Conservation (phyloP, 2,329 filamentous ascomycete species). For the Epichloe sibirici region DNA sequence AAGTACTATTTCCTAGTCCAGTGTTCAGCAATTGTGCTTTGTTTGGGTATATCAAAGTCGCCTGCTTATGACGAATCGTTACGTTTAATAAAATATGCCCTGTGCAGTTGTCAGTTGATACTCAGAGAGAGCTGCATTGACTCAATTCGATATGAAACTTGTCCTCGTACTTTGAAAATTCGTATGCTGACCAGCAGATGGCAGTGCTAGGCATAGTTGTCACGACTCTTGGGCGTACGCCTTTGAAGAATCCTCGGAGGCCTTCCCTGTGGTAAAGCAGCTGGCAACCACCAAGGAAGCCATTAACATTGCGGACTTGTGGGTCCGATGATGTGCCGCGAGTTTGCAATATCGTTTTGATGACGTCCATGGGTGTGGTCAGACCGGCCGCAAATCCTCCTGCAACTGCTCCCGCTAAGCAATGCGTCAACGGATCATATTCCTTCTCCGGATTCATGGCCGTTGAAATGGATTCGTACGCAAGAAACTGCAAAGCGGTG, state of each 20-base stretch:
- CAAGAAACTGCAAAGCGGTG: conserved; percentile 91
- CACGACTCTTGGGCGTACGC: conserved; percentile 78
- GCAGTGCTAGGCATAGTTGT: conserved; percentile 98
- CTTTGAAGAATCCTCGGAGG: conserved; percentile 80
- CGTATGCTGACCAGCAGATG: conserved; percentile 89
- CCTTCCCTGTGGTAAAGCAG: conserved; percentile 80
- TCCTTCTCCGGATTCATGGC: conserved; percentile 73
- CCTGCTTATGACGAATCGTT: conserved; percentile 30
- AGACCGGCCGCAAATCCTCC: conserved; percentile 88
- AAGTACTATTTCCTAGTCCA: not conserved
- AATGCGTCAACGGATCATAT: conserved; percentile 92
- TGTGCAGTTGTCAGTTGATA: conserved; percentile 13
- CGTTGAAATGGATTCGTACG: conserved; percentile 94
- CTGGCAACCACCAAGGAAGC: conserved; percentile 64
- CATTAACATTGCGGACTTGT: conserved; percentile 75
- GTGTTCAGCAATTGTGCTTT: not conserved
- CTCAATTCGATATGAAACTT: conserved; percentile 44
- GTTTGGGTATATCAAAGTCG: not conserved
- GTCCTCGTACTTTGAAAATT: conserved; percentile 58
- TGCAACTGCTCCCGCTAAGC: conserved; percentile 79
- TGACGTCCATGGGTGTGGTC: conserved; percentile 93
- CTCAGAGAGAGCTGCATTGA: conserved; percentile 57
- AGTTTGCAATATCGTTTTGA: conserved; percentile 95
- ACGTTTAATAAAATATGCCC: conserved; percentile 48
- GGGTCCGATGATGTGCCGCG: conserved; percentile 70